Conservation (phyloP, 164 flowering plant genomes). For the Houttuynia cordata region DNA sequence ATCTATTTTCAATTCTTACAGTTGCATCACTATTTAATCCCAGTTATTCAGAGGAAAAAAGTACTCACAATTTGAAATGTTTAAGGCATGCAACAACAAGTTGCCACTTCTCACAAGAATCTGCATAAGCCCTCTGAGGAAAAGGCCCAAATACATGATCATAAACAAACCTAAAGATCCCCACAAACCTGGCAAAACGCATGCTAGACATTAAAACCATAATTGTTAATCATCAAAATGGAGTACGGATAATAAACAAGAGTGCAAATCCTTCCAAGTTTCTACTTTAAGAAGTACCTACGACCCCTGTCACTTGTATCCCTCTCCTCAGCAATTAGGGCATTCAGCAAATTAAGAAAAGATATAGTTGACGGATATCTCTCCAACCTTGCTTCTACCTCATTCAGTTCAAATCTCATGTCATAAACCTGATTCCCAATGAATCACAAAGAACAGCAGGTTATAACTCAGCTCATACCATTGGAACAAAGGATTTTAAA, state of each 20-base stretch:
- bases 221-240: conserved; percentile 5
- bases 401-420: conserved; percentile 94
- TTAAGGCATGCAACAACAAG: conserved; percentile 85
- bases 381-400: conserved; percentile 90
- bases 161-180: conserved; percentile 83
- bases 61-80: conserved; percentile 81
- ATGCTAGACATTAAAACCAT: not conserved
- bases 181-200: conserved; percentile 54
- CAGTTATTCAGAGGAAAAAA: not conserved
- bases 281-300: conserved; percentile 35
- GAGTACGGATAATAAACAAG: conserved; percentile 1
- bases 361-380: conserved; percentile 93
- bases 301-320: conserved; percentile 86
- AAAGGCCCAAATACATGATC: conserved; percentile 96
- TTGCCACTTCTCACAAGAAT: conserved; percentile 95
- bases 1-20: not conserved
- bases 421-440: conserved; percentile 76
- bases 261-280: not conserved
- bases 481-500: no score
- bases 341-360: conserved; percentile 81
- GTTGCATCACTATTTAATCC: not conserved
- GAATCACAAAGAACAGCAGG: not conserved
- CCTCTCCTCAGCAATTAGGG: conserved; percentile 72
- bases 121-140: conserved; percentile 94
- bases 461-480: not conserved